These are phyloP conservation scores for Rhynchospora pubera DNA, from an alignment of 176 grass and related monocot genomes.

Conservation along the genomic window DNA sequence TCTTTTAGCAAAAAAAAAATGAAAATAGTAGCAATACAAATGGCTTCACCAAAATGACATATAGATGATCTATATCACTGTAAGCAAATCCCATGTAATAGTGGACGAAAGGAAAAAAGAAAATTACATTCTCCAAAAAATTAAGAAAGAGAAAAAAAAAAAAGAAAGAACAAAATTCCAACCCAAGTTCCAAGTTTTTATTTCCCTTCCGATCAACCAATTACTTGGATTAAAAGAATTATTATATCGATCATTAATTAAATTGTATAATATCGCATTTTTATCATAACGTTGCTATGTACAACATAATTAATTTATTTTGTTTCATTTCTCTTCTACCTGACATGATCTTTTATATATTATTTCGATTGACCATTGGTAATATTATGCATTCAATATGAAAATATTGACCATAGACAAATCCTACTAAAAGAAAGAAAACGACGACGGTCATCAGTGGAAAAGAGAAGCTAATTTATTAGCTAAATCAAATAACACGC, in stretches of 20 bases:
- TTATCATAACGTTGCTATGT: background rate
- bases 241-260: too few relatives aligned
- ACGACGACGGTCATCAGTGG: background rate
- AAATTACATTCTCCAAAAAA: background rate
- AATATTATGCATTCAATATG: background rate
- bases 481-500: background rate
- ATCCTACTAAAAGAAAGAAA: background rate
- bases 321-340: background rate
- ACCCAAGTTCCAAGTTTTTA: too few relatives aligned
- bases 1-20: background rate
- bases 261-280: background rate
- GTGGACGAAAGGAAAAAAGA: background rate
- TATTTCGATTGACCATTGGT: background rate
- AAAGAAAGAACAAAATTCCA: too few relatives aligned
- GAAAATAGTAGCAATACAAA: background rate
- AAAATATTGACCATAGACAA: background rate
- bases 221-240: too few relatives aligned
- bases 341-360: background rate
- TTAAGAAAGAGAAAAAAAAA: background rate
- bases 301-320: background rate
- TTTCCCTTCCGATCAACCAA: too few relatives aligned
- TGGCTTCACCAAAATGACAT: background rate
- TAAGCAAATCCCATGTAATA: background rate
- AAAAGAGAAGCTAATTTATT: background rate
- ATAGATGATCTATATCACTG: too few relatives aligned